Percentiles rank a stretch among this genome's conserved stretches.
Conservation (phyloP, 2,329 filamentous ascomycete genomes). For the Curvularia sp. region DNA sequence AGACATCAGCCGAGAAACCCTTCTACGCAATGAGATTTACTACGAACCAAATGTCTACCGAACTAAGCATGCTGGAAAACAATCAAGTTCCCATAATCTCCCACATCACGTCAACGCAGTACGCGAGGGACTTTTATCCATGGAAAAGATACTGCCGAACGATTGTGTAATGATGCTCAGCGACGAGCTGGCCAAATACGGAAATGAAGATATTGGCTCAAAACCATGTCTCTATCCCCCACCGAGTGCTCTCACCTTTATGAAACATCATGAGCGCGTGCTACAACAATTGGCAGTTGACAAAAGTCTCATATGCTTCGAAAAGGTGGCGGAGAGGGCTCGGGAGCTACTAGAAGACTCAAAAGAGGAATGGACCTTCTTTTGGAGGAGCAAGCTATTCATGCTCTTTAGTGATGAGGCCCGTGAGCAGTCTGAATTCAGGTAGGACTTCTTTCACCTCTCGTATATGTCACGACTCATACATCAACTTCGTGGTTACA, state of each 20-base stretch:
- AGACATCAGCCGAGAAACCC: background rate
- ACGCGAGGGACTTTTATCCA: conserved; percentile 11
- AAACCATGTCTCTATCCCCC: background rate
- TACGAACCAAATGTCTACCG: conserved; percentile 10
- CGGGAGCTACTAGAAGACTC: background rate
- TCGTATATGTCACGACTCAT: background rate
- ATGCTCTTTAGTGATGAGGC: conserved; percentile 2
- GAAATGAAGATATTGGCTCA: background rate
- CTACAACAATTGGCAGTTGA: background rate
- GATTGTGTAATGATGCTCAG: background rate
- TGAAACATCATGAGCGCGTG: background rate
- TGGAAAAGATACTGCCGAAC: conserved; percentile 6
- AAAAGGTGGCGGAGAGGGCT: conserved; percentile 5
- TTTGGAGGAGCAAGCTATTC: conserved; percentile 10
- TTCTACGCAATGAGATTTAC: background rate
- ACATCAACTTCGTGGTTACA: background rate
- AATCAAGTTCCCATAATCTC: background rate
- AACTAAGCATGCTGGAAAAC: background rate
- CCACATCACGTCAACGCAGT: conserved; percentile 14
- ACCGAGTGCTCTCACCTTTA: background rate
- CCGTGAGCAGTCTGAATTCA: conserved; percentile 2
- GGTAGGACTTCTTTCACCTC: conserved; percentile 2
- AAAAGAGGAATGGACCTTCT: conserved; percentile 5
- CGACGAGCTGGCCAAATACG: conserved; percentile 1
- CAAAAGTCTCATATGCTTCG: background rate